Conservation (phyloP, 257 asterid genomes). For the Lycium ferocissimum region DNA sequence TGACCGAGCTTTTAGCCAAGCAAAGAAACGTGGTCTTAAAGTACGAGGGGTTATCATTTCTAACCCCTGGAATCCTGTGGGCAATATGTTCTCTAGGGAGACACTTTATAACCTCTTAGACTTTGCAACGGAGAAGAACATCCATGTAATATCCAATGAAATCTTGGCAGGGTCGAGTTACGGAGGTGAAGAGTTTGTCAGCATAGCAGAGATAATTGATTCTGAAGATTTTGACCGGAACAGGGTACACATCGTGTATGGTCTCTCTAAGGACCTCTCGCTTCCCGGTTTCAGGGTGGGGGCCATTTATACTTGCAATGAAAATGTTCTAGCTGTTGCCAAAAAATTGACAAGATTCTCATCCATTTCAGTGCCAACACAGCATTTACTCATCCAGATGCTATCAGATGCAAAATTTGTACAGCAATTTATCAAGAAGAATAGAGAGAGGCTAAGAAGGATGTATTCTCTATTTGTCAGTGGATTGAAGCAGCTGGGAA, state of each 20-base stretch:
- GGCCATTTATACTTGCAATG: slow-evolving; percentile 49
- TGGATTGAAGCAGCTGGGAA: slow-evolving; percentile 57
- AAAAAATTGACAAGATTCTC: slow-evolving; percentile 65
- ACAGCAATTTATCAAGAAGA: slow-evolving; percentile 38
- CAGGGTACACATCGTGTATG: slow-evolving; percentile 62
- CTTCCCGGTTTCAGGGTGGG: slow-evolving; percentile 57
- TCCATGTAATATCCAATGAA: slow-evolving; percentile 67
- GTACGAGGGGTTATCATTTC: slow-evolving; percentile 68
- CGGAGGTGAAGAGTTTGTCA: slow-evolving; percentile 54
- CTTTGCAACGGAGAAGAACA: slow-evolving; percentile 65
- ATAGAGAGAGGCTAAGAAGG: slow-evolving; percentile 53
- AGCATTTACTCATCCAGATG: slow-evolving; percentile 53
- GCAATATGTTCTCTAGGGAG: slow-evolving; percentile 53
- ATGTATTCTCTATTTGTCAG: slow-evolving; percentile 47
- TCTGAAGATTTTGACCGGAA: slow-evolving; percentile 50
- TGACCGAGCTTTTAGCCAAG: slow-evolving; percentile 66
- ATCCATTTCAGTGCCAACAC: slow-evolving; percentile 58
- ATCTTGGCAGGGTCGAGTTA: slow-evolving; percentile 54
- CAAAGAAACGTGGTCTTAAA: slow-evolving; percentile 69
- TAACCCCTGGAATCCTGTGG: slow-evolving; percentile 72
- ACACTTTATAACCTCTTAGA: slow-evolving; percentile 56
- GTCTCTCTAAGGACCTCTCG: slow-evolving; percentile 60
- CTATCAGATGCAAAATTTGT: slow-evolving; percentile 56
- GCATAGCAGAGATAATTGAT: slow-evolving; percentile 61
- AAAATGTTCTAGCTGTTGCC: slow-evolving; percentile 51